Evolutionary conservation across 352 stramenopile genomes (phyloP).

Genomic region (Pythium brachiatum): DNA sequence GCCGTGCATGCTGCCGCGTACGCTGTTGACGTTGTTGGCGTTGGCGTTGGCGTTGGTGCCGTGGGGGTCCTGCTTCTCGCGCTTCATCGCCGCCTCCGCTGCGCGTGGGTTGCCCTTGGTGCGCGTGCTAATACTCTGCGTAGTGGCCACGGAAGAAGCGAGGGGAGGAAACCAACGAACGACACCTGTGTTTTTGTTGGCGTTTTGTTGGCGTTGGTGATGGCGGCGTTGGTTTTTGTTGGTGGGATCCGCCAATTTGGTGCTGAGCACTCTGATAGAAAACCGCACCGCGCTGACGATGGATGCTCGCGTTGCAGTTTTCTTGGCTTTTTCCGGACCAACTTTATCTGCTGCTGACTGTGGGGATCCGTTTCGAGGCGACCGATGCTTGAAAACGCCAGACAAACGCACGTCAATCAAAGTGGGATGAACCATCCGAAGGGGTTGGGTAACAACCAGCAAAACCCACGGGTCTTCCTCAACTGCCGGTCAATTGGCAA

Average conservation of each 20-base stretch:
- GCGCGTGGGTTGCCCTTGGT: not conserved
- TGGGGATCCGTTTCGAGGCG: conserved; percentile 16
- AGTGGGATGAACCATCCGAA: not conserved
- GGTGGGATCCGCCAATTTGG: conserved; percentile 8
- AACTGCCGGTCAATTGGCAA: no score
- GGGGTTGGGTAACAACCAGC: not conserved
- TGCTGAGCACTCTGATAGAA: not conserved
- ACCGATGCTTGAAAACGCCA: not conserved
- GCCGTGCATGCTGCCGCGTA: conserved; percentile 22
- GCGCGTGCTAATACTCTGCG: not conserved
- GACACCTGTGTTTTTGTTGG: not conserved
- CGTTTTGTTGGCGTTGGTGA: not conserved
- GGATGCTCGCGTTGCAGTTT: conserved; percentile 6
- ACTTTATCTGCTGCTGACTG: not conserved
- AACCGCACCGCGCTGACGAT: not conserved
- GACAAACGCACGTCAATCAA: conserved; percentile 4
- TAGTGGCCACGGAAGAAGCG: not conserved
- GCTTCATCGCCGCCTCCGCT: conserved; percentile 4
- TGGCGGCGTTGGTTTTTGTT: conserved; percentile 7
- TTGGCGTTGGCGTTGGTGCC: not conserved
- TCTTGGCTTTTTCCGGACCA: conserved; percentile 23
- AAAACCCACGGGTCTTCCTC: not conserved
- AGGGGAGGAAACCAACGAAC: not conserved
- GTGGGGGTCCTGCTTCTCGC: conserved; percentile 12
- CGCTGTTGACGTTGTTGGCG: conserved; percentile 2